Evolutionary conservation across 2,329 filamentous ascomycete genomes (phyloP), one percentile per base, ranked within the genome.

Genomic region (Biscogniauxia mediterranea): DNA sequence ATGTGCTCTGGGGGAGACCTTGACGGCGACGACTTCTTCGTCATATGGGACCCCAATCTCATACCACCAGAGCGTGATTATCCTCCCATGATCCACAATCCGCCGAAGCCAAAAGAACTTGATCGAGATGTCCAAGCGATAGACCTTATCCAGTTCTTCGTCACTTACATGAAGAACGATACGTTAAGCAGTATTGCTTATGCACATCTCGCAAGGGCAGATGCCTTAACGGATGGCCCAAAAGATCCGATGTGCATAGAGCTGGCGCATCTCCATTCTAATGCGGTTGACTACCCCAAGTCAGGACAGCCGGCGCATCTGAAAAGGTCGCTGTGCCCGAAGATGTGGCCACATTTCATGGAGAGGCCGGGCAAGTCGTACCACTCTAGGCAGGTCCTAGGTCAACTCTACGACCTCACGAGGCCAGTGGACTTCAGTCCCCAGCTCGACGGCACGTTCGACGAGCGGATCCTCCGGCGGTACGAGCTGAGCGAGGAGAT

Each of bases 1-100:
- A 98, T 98, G 94, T 93, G 95, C 65, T 97, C 95, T 3, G 95
- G 95, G 1, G 95, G 95, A 0, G 95, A 99, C 71, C 83, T 99
- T 0, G 95, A 99, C 71, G 95, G 95, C 0, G 95, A 99, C 69
- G 95, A 99, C 72, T 99, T 93, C 73, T 89, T 98, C 59, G 87
- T 98, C 5, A 89, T 97, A 53, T 99, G 95, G 94, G 93, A 99
- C 67, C 74, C 81, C 21, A 83, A 85, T 15, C 79, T 99, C 6
- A 80, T 96, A 25, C 92, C 92, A 2, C 38, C 55, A 3, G 61
- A 62, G 0, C 66, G 75, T 1, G 77, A 84, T 66, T 80, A 85
- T 38, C 78, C 83, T 0, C 89, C 95, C 0, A 97, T 98, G 92
- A 83, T 90, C 64, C 95, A 93, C 70, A 80, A 81, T 0, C 79